Evolutionary conservation across 2,329 filamentous ascomycete genomes (phyloP).

Genomic region (Dothideomycetidae sp.): DNA sequence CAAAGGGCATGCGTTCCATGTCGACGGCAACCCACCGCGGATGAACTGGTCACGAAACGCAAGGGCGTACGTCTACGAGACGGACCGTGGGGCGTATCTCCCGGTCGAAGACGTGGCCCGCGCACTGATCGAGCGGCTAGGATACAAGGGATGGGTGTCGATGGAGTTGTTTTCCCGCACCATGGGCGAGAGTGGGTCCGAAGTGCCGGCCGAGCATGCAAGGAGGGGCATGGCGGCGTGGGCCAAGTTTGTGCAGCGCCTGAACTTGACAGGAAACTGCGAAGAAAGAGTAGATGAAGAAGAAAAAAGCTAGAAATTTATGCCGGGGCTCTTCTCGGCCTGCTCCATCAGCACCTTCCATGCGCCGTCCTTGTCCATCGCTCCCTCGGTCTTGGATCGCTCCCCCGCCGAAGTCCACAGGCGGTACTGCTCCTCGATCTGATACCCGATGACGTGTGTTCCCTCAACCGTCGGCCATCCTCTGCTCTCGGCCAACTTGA

Average conservation of each 20-base stretch:
- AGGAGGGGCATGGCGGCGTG: not conserved
- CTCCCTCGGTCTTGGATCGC: conserved; percentile 18
- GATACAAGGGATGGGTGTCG: not conserved
- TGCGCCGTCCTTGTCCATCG: conserved; percentile 18
- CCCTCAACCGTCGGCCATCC: conserved; percentile 29
- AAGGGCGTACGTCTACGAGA: conserved; percentile 48
- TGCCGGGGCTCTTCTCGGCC: conserved; percentile 22
- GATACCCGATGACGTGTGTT: conserved; percentile 28
- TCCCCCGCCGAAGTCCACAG: conserved; percentile 22
- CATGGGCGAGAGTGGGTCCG: not conserved
- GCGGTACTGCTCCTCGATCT: conserved; percentile 28
- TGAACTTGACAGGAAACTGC: too few relatives aligned
- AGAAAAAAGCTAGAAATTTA: conserved; percentile 22
- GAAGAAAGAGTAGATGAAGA: too few relatives aligned
- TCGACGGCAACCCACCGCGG: conserved; percentile 39
- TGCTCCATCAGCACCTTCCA: conserved; percentile 22
- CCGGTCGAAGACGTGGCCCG: not conserved
- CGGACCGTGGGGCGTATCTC: conserved; percentile 22
- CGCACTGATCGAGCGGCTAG: not conserved
- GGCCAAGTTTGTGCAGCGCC: not conserved
- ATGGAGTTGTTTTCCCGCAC: not conserved
- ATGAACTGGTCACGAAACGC: conserved; percentile 69
- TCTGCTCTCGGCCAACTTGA: conserved; percentile 21
- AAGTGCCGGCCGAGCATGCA: not conserved
- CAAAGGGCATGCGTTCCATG: conserved; percentile 39